phyloP scores from a whole-genome alignment of 805 yeast species.

The Dipodascopsis uninucleata region DNA sequence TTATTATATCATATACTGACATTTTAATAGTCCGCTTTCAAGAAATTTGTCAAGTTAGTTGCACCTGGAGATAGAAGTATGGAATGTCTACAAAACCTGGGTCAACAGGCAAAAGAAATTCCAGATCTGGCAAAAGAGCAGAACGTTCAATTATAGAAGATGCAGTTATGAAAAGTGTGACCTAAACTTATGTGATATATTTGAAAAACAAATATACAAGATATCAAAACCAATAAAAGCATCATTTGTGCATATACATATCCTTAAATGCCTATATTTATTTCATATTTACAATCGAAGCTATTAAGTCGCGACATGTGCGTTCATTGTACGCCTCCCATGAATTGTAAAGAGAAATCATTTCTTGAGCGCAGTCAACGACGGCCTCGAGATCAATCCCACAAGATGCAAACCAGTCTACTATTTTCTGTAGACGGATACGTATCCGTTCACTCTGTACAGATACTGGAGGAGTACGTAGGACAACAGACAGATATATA shows the following conservation, averaged over 20 bases:
- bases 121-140: not conserved
- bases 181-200: not conserved
- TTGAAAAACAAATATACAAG: not conserved
- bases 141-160: not conserved
- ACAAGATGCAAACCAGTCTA: conserved; percentile 66
- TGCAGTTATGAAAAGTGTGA: not conserved
- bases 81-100: conserved; percentile 7
- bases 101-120: conserved; percentile 1
- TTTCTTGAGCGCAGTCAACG: conserved; percentile 78
- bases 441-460: conserved; percentile 31
- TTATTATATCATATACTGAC: not conserved
- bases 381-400: conserved; percentile 75
- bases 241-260: too few species aligned
- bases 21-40: conserved; percentile 1
- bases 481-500: conserved; percentile 69
- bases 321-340: conserved; percentile 86
- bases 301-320: conserved; percentile 36
- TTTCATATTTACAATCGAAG: conserved; percentile 6
- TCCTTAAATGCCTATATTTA: too few species aligned
- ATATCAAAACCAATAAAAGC: not conserved
- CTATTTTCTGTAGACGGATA: conserved; percentile 52
- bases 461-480: conserved; percentile 40
- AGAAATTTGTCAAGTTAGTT: conserved; percentile 4
- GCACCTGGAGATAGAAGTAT: conserved; percentile 5
- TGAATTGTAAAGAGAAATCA: conserved; percentile 71